phyloP scores from a whole-genome alignment of 2,329 filamentous ascomycete species.

The Whalleya microplaca region DNA sequence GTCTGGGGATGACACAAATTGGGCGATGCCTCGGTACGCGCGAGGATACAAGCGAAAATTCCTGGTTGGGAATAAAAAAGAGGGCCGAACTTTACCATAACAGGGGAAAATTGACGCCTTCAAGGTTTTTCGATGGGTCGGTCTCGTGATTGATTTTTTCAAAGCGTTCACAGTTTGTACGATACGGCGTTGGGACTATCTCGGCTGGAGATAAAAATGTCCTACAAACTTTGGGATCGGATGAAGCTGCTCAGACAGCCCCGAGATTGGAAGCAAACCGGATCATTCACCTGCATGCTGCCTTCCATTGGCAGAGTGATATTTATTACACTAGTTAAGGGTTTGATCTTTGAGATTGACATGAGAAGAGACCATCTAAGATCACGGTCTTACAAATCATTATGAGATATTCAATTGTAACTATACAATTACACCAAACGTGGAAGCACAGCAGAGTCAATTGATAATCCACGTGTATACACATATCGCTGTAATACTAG shows the following conservation, averaged over 20 bases:
- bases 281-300: not conserved
- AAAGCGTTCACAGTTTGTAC: not conserved
- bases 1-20: constrained; percentile 21
- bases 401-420: too few relatives aligned
- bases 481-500: too few relatives aligned
- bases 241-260: not conserved
- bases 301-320: not conserved
- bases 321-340: not conserved
- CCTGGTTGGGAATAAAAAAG: not conserved
- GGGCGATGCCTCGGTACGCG: not conserved
- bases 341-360: not conserved
- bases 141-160: not conserved
- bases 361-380: too few relatives aligned
- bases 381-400: too few relatives aligned
- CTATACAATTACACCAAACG: too few relatives aligned
- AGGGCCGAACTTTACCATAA: not conserved
- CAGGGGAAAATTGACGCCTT: not conserved
- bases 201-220: not conserved
- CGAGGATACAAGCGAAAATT: not conserved
- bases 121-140: not conserved
- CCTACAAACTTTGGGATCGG: not conserved
- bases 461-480: too few relatives aligned
- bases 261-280: not conserved
- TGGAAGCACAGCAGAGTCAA: too few relatives aligned
- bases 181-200: not conserved